Evolutionary conservation across 768 basidiomycete genomes (phyloP), one percentile per base, ranked within the genome.

Genomic region (Calocera cornea): DNA sequence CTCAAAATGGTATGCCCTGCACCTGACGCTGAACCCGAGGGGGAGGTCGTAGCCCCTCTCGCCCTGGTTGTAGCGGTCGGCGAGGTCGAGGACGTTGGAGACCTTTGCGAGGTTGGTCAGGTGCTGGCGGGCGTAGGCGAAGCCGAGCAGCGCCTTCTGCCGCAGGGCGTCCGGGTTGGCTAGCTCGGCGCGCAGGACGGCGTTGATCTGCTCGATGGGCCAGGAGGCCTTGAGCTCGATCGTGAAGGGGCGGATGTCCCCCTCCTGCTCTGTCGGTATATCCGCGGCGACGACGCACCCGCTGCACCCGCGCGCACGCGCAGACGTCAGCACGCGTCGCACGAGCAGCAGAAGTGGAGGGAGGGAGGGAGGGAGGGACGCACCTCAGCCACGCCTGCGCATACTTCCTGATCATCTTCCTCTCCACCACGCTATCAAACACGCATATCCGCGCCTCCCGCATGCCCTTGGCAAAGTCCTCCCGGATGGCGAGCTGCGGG

Each of bases 381-480:
- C 33, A 67, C 67, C 40, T 36, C 36, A n/a, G 68, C 66, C 38
- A 69, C 67, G 64, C 54, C 54, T 60, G 54, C 31, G 70, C 69
- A 54, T 66, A 68, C 44, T 71, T 71, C 2, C 49, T 34, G 10
- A 66, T 65, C 54, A 67, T 19, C 54, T 69, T 69, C 36, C 69
- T 64, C 27, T 68, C 69, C n/a, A 68, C 38, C 33, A 33, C 49
- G 31, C 54, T 60, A 69, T 76, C 75, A 41, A 76, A 76, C 10
- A 76, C 74, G 60, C 75, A 76, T 29, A 76, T 73, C 69, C 69
- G 72, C 34, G 72, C 47, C 34, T 72, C 69, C 17, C 75, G 47
- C 74, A 76, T 72, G 1, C 71, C 73, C 16, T 66, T 68, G 2
- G 75, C 75, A 65, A 76, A 76, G 34, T 74, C 72, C 54, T 72